phyloP scores from a whole-genome alignment of 352 stramenopile species.

The Phytophthora rubi region DNA sequence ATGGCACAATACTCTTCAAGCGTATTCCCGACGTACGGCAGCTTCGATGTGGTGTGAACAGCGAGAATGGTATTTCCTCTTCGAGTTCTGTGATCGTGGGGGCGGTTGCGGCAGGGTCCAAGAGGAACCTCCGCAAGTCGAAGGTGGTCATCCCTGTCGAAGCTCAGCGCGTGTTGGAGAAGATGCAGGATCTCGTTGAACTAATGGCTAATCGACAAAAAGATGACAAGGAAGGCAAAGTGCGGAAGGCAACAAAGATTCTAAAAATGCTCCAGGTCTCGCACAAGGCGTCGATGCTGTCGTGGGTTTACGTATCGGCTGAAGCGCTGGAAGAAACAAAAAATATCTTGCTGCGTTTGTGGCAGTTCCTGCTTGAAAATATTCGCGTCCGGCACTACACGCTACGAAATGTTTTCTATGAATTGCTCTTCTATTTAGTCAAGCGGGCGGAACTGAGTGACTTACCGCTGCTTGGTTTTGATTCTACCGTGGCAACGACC shows the following conservation, averaged over 20 bases:
- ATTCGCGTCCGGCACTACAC: conserved; percentile 92
- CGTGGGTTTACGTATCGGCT: conserved; percentile 85
- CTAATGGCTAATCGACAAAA: conserved; percentile 89
- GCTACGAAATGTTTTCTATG: conserved; percentile 90
- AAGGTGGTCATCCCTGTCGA: conserved; percentile 88
- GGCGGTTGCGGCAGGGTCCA: conserved; percentile 49
- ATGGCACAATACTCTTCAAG: conserved; percentile 90
- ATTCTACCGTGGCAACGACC: conserved; percentile 71
- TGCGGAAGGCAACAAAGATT: conserved; percentile 91
- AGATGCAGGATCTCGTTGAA: conserved; percentile 90
- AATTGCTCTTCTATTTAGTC: conserved; percentile 89
- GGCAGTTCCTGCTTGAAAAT: conserved; percentile 90
- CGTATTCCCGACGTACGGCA: conserved; percentile 89
- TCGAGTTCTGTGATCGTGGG: conserved; percentile 90
- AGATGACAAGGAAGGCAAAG: conserved; percentile 90
- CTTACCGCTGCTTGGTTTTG: conserved; percentile 82
- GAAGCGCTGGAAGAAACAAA: conserved; percentile 89
- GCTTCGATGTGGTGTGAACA: conserved; percentile 87
- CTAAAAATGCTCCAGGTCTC: conserved; percentile 90
- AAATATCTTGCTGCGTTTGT: conserved; percentile 83
- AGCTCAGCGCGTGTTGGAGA: conserved; percentile 87
- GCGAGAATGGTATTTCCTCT: conserved; percentile 87
- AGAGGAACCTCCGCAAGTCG: conserved; percentile 69
- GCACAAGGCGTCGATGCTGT: conserved; percentile 91
- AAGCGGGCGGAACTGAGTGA: conserved; percentile 89